Evolutionary conservation across 331 rosid species (phyloP).

Genomic region (Pyracantha coccinea): DNA sequence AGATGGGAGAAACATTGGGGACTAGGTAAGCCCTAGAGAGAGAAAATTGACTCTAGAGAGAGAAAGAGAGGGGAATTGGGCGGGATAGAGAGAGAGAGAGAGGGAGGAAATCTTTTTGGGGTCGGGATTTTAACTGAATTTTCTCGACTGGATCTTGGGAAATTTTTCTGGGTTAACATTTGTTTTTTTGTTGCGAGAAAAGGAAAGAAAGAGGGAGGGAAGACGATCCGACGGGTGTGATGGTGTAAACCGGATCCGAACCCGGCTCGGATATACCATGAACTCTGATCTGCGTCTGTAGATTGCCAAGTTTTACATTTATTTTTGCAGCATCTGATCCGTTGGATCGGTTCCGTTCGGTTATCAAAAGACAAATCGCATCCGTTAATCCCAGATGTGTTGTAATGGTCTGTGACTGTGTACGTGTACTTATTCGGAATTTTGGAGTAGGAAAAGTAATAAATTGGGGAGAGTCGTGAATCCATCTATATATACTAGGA

Average conservation of each 20-base stretch:
- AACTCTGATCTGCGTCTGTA: too few relatives aligned
- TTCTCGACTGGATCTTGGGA: conserved; percentile 19
- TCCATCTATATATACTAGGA: too few relatives aligned
- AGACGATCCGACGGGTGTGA: conserved; percentile 29
- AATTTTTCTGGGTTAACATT: conserved; percentile 15
- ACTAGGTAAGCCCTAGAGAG: conserved; percentile 35
- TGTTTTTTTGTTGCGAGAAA: conserved; percentile 41
- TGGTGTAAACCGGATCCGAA: conserved; percentile 8
- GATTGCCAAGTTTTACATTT: too few relatives aligned
- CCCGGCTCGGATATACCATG: neutral
- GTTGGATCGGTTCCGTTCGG: too few relatives aligned
- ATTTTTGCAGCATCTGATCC: too few relatives aligned
- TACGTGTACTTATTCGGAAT: too few relatives aligned
- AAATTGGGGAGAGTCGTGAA: too few relatives aligned
- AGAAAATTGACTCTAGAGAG: neutral
- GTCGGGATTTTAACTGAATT: conserved; percentile 27
- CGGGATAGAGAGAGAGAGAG: conserved; percentile 21
- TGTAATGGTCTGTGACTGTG: too few relatives aligned
- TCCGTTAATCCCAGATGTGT: too few relatives aligned
- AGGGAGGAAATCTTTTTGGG: conserved; percentile 9
- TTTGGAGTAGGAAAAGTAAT: too few relatives aligned
- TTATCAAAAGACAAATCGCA: too few relatives aligned
- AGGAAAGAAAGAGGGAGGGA: conserved; percentile 18
- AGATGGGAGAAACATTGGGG: conserved; percentile 23
- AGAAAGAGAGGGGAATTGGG: conserved; percentile 17